These are phyloP conservation scores for Uromyces viciae-fabae DNA, from an alignment of 1,284 basidiomycete genomes.

Conservation along the genomic window DNA sequence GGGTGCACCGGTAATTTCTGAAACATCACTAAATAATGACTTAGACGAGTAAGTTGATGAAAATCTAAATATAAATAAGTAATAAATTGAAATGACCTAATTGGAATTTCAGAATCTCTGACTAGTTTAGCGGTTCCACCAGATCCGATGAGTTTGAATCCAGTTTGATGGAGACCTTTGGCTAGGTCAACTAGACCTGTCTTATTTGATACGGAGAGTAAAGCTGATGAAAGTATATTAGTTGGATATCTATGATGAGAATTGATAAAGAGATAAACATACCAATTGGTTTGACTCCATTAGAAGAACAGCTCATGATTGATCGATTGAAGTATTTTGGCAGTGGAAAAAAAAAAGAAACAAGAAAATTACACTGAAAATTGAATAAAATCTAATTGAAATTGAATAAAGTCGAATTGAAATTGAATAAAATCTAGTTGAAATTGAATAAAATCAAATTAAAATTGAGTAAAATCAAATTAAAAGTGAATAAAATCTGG, in stretches of 20 bases:
- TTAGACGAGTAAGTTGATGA: neutral
- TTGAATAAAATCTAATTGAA: too few relatives aligned
- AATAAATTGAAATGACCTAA: constrained; percentile 66
- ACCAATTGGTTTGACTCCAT: constrained; percentile 44
- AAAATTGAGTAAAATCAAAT: too few relatives aligned
- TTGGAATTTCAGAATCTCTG: constrained; percentile 83
- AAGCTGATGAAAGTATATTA: constrained; percentile 59
- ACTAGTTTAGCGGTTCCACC: constrained; percentile 98
- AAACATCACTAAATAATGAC: constrained; percentile 73
- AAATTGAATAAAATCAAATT: too few relatives aligned
- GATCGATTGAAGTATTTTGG: neutral
- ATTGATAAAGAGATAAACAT: neutral
- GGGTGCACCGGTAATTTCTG: constrained; percentile 96
- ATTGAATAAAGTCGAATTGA: too few relatives aligned
- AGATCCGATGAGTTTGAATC: constrained; percentile 84
- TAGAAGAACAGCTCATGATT: constrained; percentile 39
- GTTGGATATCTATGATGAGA: neutral
- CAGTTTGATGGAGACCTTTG: constrained; percentile 70
- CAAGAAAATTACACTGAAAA: too few relatives aligned
- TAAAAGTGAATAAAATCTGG: too few relatives aligned
- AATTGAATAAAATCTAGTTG: too few relatives aligned
- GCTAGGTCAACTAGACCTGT: constrained; percentile 84
- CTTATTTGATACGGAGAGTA: constrained; percentile 98
- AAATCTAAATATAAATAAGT: neutral
- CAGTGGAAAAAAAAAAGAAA: too few relatives aligned